phyloP scores from a whole-genome alignment of 2,329 filamentous ascomycete species.

The Mollisiaceae sp. region DNA sequence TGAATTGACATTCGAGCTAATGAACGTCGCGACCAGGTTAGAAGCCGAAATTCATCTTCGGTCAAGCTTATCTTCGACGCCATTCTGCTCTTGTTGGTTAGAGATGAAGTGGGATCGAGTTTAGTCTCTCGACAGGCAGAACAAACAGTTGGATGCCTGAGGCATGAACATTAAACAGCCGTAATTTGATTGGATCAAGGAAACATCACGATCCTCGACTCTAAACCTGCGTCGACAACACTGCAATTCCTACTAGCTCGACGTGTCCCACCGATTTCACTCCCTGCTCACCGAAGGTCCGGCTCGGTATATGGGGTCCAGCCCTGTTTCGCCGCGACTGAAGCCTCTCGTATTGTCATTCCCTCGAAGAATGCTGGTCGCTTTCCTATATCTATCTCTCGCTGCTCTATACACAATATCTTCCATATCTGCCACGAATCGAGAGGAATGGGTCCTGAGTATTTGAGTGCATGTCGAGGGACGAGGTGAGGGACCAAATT shows the following conservation, averaged over 20 bases:
- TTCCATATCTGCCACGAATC: background rate
- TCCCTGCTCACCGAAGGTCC: background rate
- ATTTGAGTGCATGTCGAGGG: background rate
- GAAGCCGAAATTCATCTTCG: too few relatives aligned
- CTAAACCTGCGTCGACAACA: background rate
- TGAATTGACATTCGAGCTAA: constrained; percentile 23
- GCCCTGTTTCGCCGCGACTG: background rate
- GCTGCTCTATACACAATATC: background rate
- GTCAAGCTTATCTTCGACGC: constrained; percentile 20
- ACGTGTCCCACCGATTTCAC: background rate
- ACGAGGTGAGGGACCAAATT: background rate
- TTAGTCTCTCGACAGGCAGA: background rate
- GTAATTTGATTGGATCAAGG: too few relatives aligned
- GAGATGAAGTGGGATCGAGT: background rate
- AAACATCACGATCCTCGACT: background rate
- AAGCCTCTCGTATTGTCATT: background rate
- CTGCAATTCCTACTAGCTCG: too few relatives aligned
- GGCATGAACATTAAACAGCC: too few relatives aligned
- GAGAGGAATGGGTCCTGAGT: background rate
- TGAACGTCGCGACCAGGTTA: too few relatives aligned
- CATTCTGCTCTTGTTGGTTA: constrained; percentile 17
- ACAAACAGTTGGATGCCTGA: too few relatives aligned
- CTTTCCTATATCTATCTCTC: background rate
- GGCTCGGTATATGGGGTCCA: background rate
- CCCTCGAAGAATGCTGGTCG: background rate